Conservation (phyloP, 768 basidiomycete genomes). For the Mrakia gelida region DNA sequence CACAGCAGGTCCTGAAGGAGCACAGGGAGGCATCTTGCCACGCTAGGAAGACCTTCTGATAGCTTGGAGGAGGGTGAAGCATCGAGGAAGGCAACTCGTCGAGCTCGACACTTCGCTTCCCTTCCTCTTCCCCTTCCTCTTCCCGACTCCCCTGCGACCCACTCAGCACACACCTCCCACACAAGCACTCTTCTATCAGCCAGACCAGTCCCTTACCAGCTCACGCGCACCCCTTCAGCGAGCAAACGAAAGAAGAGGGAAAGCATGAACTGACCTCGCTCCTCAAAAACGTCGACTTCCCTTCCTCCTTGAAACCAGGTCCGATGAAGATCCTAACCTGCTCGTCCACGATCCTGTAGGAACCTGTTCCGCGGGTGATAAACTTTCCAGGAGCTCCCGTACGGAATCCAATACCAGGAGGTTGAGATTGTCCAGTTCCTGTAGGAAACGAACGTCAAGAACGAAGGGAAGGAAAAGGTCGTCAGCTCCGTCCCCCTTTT, state of each 20-base stretch:
- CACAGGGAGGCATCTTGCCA: no score
- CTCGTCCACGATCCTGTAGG: constrained; percentile 76
- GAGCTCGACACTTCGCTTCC: not conserved
- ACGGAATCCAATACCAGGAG: constrained; percentile 71
- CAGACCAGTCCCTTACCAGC: no score
- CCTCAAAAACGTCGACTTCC: constrained; percentile 4
- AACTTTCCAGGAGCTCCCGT: constrained; percentile 87
- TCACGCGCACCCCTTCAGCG: no score
- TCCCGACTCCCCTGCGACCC: not conserved
- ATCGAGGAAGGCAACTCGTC: not conserved
- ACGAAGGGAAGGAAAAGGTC: constrained; percentile 3
- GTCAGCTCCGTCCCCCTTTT: not conserved
- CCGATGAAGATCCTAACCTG: constrained; percentile 79
- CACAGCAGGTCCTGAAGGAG: no score
- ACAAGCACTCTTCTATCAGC: not conserved
- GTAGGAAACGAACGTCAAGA: not conserved
- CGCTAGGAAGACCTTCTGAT: no score
- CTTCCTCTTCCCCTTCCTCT: not conserved
- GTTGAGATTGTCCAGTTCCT: constrained; percentile 78
- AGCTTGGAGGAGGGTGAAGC: not conserved
- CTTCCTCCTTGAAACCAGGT: constrained; percentile 45
- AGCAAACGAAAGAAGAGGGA: not conserved
- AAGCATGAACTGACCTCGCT: constrained; percentile 5
- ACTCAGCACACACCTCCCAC: not conserved
- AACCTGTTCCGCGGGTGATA: constrained; percentile 64